Evolutionary conservation across 192 early-diverging fungal species (phyloP).

Genomic region (Podila minutissima): DNA sequence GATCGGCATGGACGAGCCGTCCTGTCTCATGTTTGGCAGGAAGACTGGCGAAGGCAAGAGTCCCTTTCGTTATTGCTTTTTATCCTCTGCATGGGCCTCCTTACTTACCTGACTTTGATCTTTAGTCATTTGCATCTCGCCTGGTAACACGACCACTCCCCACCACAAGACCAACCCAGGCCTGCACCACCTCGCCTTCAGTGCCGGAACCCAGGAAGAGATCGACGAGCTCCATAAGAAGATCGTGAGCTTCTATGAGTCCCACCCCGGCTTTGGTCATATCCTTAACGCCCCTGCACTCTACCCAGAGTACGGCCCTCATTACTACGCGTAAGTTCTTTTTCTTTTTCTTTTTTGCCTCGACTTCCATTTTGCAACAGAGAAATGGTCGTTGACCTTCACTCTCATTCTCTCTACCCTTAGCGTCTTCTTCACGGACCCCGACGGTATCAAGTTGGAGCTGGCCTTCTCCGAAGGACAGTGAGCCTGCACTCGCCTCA

Average conservation of each 20-base stretch:
- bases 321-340: conserved; percentile 17
- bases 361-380: neutral
- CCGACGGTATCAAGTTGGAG: conserved; percentile 42
- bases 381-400: no score
- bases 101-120: no score
- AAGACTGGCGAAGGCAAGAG: no score
- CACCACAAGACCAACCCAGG: conserved; percentile 36
- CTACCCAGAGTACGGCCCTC: conserved; percentile 30
- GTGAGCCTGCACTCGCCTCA: no score
- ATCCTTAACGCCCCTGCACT: conserved; percentile 28
- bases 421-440: conserved; percentile 47
- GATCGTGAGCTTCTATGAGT: conserved; percentile 30
- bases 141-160: conserved; percentile 17
- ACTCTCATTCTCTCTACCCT: neutral
- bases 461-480: neutral
- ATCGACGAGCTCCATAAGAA: conserved; percentile 33
- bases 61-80: no score
- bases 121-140: conserved; percentile 9
- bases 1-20: no score
- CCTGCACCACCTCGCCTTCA: conserved; percentile 30
- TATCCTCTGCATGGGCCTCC: no score
- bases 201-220: conserved; percentile 6
- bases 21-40: no score
- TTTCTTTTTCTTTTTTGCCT: neutral
- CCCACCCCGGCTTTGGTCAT: conserved; percentile 1